Percentiles rank a stretch among this genome's conserved stretches.
These are phyloP conservation scores for Termitomyces sp. DNA, from an alignment of 768 basidiomycete species.

Conservation along the genomic window DNA sequence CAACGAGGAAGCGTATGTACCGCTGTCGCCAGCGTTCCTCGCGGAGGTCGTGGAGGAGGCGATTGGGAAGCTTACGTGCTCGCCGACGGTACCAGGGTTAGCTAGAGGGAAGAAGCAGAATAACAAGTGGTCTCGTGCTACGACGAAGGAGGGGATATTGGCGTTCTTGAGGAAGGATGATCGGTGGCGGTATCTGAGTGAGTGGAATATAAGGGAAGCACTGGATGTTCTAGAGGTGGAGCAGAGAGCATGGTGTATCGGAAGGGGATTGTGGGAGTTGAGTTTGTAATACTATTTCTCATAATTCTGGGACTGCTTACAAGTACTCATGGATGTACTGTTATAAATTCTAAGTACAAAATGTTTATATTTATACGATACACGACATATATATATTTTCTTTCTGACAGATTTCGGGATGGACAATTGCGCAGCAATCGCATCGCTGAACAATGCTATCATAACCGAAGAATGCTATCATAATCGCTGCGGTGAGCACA, in stretches of 20 bases:
- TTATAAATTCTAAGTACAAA: neutral
- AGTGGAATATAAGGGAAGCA: constrained; percentile 64
- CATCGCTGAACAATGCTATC: too few relatives aligned
- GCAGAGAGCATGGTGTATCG: constrained; percentile 34
- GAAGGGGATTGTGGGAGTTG: constrained; percentile 38
- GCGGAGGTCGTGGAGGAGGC: constrained; percentile 43
- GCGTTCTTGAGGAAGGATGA: constrained; percentile 50
- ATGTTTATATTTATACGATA: neutral
- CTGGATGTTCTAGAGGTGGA: constrained; percentile 42
- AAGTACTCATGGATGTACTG: neutral
- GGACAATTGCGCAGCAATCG: neutral
- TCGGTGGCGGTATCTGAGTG: constrained; percentile 62
- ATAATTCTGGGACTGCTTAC: neutral
- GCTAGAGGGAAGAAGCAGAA: constrained; percentile 14
- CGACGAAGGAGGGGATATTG: constrained; percentile 44
- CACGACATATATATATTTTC: neutral
- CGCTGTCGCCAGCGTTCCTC: constrained; percentile 53
- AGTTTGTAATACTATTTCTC: constrained; percentile 18
- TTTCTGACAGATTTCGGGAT: neutral
- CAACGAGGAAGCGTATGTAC: constrained; percentile 65
- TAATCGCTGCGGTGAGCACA: constrained; percentile 7
- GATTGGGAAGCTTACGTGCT: constrained; percentile 33
- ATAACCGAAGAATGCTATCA: too few relatives aligned
- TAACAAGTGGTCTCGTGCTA: constrained; percentile 18
- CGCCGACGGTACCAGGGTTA: neutral